Conservation (phyloP, 192 early-diverging fungal species). For the Endogone sp. region DNA sequence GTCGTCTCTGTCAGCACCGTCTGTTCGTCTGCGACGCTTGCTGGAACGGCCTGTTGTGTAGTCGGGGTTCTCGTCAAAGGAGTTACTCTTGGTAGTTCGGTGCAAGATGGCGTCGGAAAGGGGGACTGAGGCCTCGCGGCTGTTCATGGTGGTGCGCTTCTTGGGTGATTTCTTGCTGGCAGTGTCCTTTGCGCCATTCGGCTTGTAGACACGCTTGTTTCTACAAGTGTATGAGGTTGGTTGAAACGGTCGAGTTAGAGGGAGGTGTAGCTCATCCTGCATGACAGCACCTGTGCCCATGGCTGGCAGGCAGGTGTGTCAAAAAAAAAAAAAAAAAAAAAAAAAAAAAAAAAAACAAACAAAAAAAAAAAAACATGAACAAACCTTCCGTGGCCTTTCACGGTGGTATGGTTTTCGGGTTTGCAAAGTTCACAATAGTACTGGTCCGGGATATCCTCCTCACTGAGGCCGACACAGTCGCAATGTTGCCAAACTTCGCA, state of each 20-base stretch:
- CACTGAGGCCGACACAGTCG: slow-evolving; percentile 81
- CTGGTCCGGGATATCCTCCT: slow-evolving; percentile 77
- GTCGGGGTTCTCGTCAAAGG: background rate
- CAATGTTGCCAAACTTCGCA: slow-evolving; percentile 95
- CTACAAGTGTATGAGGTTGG: slow-evolving; percentile 1
- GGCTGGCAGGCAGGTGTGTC: background rate
- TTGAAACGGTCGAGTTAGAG: background rate
- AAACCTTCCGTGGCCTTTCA: slow-evolving; percentile 40
- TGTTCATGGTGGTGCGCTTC: slow-evolving; percentile 51
- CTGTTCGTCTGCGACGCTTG: slow-evolving; percentile 26
- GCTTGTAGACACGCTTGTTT: slow-evolving; percentile 4
- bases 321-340: slow-evolving; percentile 10
- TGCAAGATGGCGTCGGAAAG: slow-evolving; percentile 29
- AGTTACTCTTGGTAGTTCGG: background rate
- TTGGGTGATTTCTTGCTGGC: slow-evolving; percentile 37
- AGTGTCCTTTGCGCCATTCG: slow-evolving; percentile 1
- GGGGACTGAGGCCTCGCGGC: slow-evolving; percentile 48
- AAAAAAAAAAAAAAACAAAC: slow-evolving; percentile 11
- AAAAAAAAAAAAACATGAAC: slow-evolving; percentile 10
- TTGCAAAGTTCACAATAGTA: slow-evolving; percentile 92
- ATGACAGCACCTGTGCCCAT: too few species aligned
- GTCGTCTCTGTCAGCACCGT: slow-evolving; percentile 14
- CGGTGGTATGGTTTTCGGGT: slow-evolving; percentile 74
- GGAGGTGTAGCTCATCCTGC: background rate
- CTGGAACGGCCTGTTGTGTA: slow-evolving; percentile 8